Base-by-base conservation (phyloP, 164 flowering plant genomes). In the Macadamia integrifolia region DNA sequence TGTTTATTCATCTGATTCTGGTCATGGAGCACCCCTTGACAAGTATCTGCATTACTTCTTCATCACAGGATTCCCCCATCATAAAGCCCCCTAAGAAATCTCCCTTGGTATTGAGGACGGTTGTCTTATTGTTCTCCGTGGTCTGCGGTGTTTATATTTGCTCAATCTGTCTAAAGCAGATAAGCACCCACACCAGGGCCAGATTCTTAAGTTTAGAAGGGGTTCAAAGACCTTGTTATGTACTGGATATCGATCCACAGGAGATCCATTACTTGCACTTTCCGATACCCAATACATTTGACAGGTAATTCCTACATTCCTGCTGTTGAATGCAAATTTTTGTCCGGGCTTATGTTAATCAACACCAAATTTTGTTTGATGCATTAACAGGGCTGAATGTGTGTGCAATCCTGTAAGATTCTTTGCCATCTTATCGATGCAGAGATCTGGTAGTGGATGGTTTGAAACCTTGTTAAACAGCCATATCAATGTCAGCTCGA, bases 1-100 rank as follows among this genome's bases (percentile, higher is more conserved):
- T 49, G 17, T 18, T 43, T 17, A 64, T 64, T 50, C 58, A 64
- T 49, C 14, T 14, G 40, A 18, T 58, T 49, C 29, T 14, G 40
- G 18, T 58, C 40, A 11, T 56, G 35, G 29, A 48, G 32, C 5
- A 15, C 43, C 35, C 30, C 17, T 14, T 46, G 10, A 52, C 23
- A 66, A 57, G 67, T 46, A 43, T 35, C 42, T 29, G 65, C 29
- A 12, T 55, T n/a, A 29, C 58, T 66, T 62, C 48, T 65, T 52
- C 9, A 55, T 76, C 13, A 55, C 89, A 94, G 98, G 97, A 83
- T 65, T 42, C 79, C 3, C 58, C 84, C 13, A 75, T 85, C 40
- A 65, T 88, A 70, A 94, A 90, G 75, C 71, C 88, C 59, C 82
- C 92, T 8, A 92, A 90, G 84, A 86, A 77, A 69, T 88, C 93